These are phyloP conservation scores for Prunus yedoensis DNA, from an alignment of 331 rosid species.

Conservation along the genomic window DNA sequence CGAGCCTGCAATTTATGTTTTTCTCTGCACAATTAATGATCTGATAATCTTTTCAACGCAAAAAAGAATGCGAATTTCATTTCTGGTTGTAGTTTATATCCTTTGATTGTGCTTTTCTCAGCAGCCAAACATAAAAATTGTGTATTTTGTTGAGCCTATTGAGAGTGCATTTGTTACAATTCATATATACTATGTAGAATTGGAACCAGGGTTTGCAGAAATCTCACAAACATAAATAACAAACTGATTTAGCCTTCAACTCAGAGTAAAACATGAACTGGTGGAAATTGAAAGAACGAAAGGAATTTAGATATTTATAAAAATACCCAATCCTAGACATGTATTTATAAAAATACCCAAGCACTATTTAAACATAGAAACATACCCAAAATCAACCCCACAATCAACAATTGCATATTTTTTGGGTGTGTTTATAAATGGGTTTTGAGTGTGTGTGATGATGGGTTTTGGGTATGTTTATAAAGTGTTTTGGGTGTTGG, in stretches of 20 bases:
- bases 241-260: neutral
- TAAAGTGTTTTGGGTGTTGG: too few relatives aligned
- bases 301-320: too few relatives aligned
- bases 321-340: too few relatives aligned
- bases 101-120: neutral
- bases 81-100: neutral
- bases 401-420: too few relatives aligned
- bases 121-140: neutral
- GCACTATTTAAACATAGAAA: too few relatives aligned
- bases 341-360: too few relatives aligned
- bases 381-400: too few relatives aligned
- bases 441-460: too few relatives aligned
- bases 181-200: neutral
- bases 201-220: neutral
- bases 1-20: neutral
- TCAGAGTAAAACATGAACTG: neutral
- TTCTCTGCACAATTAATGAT: neutral
- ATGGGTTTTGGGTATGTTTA: too few relatives aligned
- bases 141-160: neutral
- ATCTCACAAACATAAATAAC: neutral
- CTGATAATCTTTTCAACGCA: neutral
- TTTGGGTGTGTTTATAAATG: too few relatives aligned
- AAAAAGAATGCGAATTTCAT: neutral
- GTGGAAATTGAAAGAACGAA: neutral
- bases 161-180: neutral